These are phyloP conservation scores for Durio zibethinus DNA, from an alignment of 345 rosid species.

Conservation along the genomic window DNA sequence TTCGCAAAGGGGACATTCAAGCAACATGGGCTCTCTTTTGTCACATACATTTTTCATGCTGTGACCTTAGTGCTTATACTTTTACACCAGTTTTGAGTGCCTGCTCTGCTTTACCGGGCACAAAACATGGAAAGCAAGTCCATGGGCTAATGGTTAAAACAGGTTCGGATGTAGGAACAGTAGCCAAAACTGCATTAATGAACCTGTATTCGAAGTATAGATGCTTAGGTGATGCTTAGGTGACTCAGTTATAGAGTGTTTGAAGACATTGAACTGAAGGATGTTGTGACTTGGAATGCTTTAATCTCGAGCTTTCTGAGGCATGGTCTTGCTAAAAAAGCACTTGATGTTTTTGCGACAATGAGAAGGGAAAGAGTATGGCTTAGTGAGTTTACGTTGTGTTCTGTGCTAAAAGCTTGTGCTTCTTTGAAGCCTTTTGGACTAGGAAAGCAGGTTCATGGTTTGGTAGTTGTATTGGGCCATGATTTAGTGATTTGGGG, in stretches of 20 bases:
- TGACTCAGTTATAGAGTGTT: slow-evolving; percentile 52
- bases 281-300: slow-evolving; percentile 75
- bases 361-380: slow-evolving; percentile 52
- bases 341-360: slow-evolving; percentile 45
- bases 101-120: slow-evolving; percentile 46
- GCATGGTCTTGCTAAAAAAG: slow-evolving; percentile 49
- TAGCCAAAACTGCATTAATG: slow-evolving; percentile 61
- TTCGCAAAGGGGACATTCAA: slow-evolving; percentile 37
- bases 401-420: slow-evolving; percentile 58
- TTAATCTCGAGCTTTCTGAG: slow-evolving; percentile 61
- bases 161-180: slow-evolving; percentile 52
- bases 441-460: slow-evolving; percentile 77
- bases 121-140: slow-evolving; percentile 56
- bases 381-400: slow-evolving; percentile 67
- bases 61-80: slow-evolving; percentile 48
- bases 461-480: slow-evolving; percentile 57
- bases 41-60: slow-evolving; percentile 30
- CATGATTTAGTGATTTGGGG: slow-evolving; percentile 68
- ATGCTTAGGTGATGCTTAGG: slow-evolving; percentile 33
- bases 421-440: slow-evolving; percentile 27
- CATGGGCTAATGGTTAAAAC: slow-evolving; percentile 67
- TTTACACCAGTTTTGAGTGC: slow-evolving; percentile 70
- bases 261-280: slow-evolving; percentile 47
- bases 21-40: slow-evolving; percentile 57
- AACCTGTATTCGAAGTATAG: slow-evolving; percentile 67